Conservation (phyloP, 1,284 basidiomycete species). For the Ganoderma meredithae region DNA sequence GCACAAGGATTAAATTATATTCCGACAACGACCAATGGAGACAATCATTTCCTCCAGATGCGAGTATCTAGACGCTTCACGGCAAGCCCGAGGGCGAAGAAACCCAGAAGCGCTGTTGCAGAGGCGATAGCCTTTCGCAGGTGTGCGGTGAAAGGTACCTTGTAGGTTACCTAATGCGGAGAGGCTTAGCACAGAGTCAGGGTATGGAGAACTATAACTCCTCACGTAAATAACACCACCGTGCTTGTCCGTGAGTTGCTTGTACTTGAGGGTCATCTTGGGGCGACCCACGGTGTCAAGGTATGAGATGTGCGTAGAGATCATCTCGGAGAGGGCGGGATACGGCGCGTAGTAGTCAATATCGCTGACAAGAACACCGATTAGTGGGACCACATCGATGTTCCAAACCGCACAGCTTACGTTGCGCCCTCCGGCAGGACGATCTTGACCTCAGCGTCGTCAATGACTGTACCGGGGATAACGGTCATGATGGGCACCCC, state of each 20-base stretch:
- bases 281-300: conserved; percentile 95
- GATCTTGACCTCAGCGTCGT: conserved; percentile 82
- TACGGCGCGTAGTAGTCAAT: conserved; percentile 84
- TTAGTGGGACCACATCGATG: conserved; percentile 1
- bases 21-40: conserved; percentile 19
- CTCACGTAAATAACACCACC: conserved; percentile 77
- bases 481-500: conserved; percentile 89
- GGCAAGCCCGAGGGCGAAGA: conserved; percentile 69
- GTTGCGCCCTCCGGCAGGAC: conserved; percentile 94
- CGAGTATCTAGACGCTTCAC: conserved; percentile 72
- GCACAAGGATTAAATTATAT: conserved; percentile 27
- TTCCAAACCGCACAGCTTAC: conserved; percentile 56
- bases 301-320: conserved; percentile 83
- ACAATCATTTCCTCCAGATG: conserved; percentile 56
- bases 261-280: conserved; percentile 76
- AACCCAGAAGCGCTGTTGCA: conserved; percentile 66
- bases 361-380: conserved; percentile 58
- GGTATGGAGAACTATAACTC: conserved; percentile 27
- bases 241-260: conserved; percentile 82
- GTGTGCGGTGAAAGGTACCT: conserved; percentile 77
- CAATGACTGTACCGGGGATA: conserved; percentile 82
- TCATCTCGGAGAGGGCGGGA: conserved; percentile 65
- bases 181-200: not conserved
- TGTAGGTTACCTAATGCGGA: conserved; percentile 80
- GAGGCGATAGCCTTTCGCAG: conserved; percentile 86